phyloP scores from a whole-genome alignment of 345 rosid genomes.

The Diplotaxis tenuifolia region DNA sequence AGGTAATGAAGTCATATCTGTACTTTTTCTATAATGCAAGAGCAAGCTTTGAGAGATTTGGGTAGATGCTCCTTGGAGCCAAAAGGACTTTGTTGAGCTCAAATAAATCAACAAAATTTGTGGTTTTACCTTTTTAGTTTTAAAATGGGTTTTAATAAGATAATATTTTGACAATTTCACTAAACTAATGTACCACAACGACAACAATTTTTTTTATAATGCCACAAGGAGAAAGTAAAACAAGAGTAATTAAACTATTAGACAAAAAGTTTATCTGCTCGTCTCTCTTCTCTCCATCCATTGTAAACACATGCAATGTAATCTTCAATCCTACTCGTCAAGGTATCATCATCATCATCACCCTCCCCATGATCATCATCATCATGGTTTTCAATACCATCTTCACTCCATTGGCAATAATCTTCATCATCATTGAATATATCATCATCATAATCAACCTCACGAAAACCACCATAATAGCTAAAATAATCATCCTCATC shows the following conservation, averaged over 20 bases:
- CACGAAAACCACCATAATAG: conserved; percentile 7
- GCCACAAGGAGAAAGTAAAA: not conserved
- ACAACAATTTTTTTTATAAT: not conserved
- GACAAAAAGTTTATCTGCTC: conserved; percentile 20
- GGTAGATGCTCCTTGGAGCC: too few species aligned
- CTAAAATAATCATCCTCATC: conserved; percentile 19
- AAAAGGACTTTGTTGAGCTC: too few species aligned
- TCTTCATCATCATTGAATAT: conserved; percentile 25
- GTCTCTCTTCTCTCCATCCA: conserved; percentile 36
- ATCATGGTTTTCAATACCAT: conserved; percentile 20
- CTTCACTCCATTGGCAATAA: conserved; percentile 23
- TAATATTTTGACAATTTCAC: too few species aligned
- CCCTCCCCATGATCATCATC: conserved; percentile 4
- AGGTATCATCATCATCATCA: conserved; percentile 24
- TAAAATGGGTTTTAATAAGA: too few species aligned
- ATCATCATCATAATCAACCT: conserved; percentile 28
- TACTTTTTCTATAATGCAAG: too few species aligned
- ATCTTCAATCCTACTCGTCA: conserved; percentile 29
- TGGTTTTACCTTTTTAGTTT: too few species aligned
- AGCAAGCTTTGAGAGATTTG: too few species aligned
- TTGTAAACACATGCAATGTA: conserved; percentile 31
- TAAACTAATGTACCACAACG: not conserved
- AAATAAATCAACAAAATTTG: too few species aligned
- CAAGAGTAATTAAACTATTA: not conserved
- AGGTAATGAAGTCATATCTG: too few species aligned